These are phyloP conservation scores for Oryza australiensis DNA, from an alignment of 176 grass and related monocot genomes.

Conservation along the genomic window DNA sequence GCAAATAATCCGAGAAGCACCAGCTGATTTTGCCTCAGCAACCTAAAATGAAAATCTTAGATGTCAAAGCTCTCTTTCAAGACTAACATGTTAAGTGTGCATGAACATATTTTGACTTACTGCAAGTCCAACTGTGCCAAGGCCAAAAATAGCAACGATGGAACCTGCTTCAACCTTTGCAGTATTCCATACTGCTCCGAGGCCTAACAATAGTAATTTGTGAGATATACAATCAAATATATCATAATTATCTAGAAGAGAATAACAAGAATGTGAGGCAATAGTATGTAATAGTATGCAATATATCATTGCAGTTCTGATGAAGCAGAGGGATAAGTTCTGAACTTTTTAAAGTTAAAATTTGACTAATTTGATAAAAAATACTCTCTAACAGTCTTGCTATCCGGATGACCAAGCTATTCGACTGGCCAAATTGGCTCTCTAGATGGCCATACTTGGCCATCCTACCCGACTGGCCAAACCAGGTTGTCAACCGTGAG, in stretches of 20 bases:
- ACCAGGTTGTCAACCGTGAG: too few species aligned
- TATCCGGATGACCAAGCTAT: too few species aligned
- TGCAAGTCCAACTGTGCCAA: constrained; percentile 94
- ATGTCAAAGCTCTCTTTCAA: constrained; percentile 3
- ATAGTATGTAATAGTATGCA: not conserved
- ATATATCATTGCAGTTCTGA: too few species aligned
- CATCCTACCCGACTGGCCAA: too few species aligned
- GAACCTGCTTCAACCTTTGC: constrained; percentile 94
- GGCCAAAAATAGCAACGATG: constrained; percentile 92
- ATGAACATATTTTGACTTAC: constrained; percentile 52
- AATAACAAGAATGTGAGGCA: not conserved
- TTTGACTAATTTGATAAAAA: too few species aligned
- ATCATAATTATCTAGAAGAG: not conserved
- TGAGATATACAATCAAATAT: constrained; percentile 22
- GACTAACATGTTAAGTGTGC: not conserved
- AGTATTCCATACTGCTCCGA: constrained; percentile 98
- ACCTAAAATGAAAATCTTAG: constrained; percentile 55
- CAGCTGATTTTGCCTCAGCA: constrained; percentile 86
- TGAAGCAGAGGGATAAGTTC: too few species aligned
- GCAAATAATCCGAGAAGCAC: constrained; percentile 91
- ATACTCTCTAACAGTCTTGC: too few species aligned
- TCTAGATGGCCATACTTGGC: too few species aligned
- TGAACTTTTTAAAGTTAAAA: too few species aligned
- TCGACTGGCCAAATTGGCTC: too few species aligned
- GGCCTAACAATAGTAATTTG: constrained; percentile 53